Evolutionary conservation across 2,329 filamentous ascomycete genomes (phyloP), one percentile per base, ranked within the genome.

Genomic region (Ophiostoma pallidulum): DNA sequence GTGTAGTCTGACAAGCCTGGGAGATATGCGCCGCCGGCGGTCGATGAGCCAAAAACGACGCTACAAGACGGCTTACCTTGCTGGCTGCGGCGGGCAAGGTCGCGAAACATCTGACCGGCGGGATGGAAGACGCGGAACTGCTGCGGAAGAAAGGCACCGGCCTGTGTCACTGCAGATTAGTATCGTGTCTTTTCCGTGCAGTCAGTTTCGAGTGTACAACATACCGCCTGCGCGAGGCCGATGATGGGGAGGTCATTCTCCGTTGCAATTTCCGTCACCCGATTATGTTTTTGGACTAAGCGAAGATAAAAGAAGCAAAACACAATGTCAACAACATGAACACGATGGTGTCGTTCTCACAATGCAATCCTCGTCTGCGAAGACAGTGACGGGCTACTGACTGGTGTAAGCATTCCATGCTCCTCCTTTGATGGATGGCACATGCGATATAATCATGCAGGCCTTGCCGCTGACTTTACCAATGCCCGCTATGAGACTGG

Each of bases 1-100:
- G 66, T 45, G 32, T 45, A 36, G 32, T 45, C 42, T 12, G 32
- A 29, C 20, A 45, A n/a, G 12, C 19, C 33, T 3, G 42, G 42
- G 10, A 37, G 32, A 13, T 45, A 45, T 4, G 42, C 42, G 6
- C 42, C 42, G 32, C 42, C 33, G 3, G 42, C 33, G 2, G 42
- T 45, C 4, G 32, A 45, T 6, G 42, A 29, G n/a, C 33, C 42
- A 28, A 45, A 37, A 4, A 45, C 42, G 20, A 45, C 16, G 33
- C 16, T 14, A 12, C 41, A 44, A 8, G 41, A 35, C 14, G 41
- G 29, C 41, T 44, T 32, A 14, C 31, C 41, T 20, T 36, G 20
- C 29, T 35, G 41, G 19, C 29, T 35, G 19, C 41, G 41, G 31
- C 32, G 16, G 13, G 41, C 41, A 3, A 44, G 29, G 16, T 44